A percentile compares a stretch with the other conserved stretches of the same genome.
Evolutionary conservation across 345 rosid species (phyloP).

Genomic region (Pistacia integerrima): DNA sequence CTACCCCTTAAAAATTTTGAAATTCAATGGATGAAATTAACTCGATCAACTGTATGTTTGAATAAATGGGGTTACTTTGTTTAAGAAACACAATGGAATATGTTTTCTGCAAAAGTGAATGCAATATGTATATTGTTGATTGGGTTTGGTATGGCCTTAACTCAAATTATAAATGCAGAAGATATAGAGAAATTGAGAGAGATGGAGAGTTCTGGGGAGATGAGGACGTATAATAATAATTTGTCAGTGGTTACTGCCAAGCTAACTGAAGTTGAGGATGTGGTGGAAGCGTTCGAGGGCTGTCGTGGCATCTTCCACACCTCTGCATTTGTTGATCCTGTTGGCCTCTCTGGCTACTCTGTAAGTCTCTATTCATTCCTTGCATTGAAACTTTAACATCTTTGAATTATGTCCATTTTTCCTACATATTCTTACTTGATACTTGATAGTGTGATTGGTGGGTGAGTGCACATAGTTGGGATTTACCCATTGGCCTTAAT

Average conservation of each 20-base stretch:
- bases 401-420: no score
- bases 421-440: no score
- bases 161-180: constrained; percentile 27
- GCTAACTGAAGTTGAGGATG: constrained; percentile 46
- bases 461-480: no score
- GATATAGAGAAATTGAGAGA: constrained; percentile 62
- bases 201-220: constrained; percentile 46
- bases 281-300: constrained; percentile 68
- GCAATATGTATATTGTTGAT: background rate
- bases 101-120: background rate
- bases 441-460: no score
- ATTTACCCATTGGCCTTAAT: no score
- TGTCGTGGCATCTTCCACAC: constrained; percentile 90
- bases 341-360: constrained; percentile 91
- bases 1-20: no score
- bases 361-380: constrained; percentile 35
- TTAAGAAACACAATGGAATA: background rate
- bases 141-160: background rate
- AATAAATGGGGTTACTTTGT: no score
- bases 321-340: constrained; percentile 70
- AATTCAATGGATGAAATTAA: no score
- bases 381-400: no score
- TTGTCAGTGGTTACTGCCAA: constrained; percentile 54
- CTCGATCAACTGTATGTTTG: no score
- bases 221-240: constrained; percentile 28